A percentile compares a stretch with the other conserved stretches of the same genome.
phyloP scores from a whole-genome alignment of 2,329 filamentous ascomycete genomes.

The Pezizomycotina sp. region DNA sequence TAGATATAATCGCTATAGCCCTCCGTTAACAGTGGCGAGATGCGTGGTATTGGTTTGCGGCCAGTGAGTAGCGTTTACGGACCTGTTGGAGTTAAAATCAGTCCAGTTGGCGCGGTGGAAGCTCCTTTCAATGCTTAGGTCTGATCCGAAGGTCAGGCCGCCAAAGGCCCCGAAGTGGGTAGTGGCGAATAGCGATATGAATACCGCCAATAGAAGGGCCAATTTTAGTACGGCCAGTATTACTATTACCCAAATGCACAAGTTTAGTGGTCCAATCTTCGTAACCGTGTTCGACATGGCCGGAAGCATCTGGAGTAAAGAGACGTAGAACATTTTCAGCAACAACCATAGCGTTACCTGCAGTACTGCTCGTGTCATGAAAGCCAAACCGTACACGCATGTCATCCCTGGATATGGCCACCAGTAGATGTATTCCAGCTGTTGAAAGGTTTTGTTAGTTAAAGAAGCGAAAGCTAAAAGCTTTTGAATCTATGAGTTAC shows the following conservation, averaged over 20 bases:
- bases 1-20: conserved; percentile 32
- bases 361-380: conserved; percentile 36
- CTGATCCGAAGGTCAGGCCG: conserved; percentile 24
- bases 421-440: no score
- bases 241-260: conserved; percentile 39
- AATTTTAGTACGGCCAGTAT: conserved; percentile 37
- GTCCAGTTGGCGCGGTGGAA: conserved; percentile 5
- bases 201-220: conserved; percentile 34
- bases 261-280: conserved; percentile 31
- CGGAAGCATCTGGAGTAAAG: conserved; percentile 26
- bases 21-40: no score
- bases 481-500: no score
- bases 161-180: conserved; percentile 21
- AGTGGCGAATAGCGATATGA: conserved; percentile 28
- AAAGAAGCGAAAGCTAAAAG: no score
- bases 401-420: no score
- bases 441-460: no score
- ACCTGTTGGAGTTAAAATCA: conserved; percentile 19
- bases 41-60: conserved; percentile 8
- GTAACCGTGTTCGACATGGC: conserved; percentile 22
- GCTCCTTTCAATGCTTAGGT: conserved; percentile 23
- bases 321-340: conserved; percentile 31
- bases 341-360: conserved; percentile 36
- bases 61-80: conserved; percentile 3
- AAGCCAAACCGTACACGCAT: conserved; percentile 34